Evolutionary conservation across 805 yeast species (phyloP).

Genomic region (Kodamaea nitidulidarum): DNA sequence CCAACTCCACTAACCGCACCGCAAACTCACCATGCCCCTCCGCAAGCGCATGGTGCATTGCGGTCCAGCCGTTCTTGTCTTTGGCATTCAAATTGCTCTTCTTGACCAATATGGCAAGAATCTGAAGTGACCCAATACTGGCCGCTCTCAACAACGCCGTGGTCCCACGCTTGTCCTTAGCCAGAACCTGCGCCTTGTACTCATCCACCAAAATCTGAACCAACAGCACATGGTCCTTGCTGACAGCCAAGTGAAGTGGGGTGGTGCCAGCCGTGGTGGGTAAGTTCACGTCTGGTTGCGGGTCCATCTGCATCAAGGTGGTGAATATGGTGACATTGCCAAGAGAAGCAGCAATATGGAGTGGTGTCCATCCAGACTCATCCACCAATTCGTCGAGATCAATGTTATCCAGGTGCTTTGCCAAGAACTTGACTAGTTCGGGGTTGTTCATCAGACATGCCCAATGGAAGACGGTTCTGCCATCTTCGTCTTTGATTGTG

Average conservation of each 20-base stretch:
- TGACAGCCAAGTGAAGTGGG: slow-evolving; percentile 68
- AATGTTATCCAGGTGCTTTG: slow-evolving; percentile 16
- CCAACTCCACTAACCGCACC: slow-evolving; percentile 52
- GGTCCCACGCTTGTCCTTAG: slow-evolving; percentile 63
- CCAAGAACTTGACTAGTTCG: slow-evolving; percentile 47
- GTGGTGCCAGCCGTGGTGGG: slow-evolving; percentile 70
- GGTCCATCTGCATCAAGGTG: slow-evolving; percentile 40
- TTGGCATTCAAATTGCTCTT: slow-evolving; percentile 62
- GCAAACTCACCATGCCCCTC: slow-evolving; percentile 87
- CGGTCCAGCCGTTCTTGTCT: slow-evolving; percentile 77
- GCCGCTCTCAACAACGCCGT: slow-evolving; percentile 82
- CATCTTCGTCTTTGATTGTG: slow-evolving; percentile 59
- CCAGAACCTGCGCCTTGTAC: slow-evolving; percentile 56
- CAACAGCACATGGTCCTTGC: slow-evolving; percentile 57
- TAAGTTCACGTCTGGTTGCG: slow-evolving; percentile 56
- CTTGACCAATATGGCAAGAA: slow-evolving; percentile 52
- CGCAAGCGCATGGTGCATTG: slow-evolving; percentile 84
- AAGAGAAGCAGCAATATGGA: slow-evolving; percentile 76
- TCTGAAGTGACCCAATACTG: slow-evolving; percentile 59
- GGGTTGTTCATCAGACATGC: slow-evolving; percentile 64
- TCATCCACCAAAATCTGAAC: slow-evolving; percentile 50
- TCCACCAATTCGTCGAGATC: slow-evolving; percentile 71
- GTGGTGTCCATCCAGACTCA: slow-evolving; percentile 82
- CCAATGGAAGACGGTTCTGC: slow-evolving; percentile 84
- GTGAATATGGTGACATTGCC: slow-evolving; percentile 58